These are phyloP conservation scores for Penicillium parvum DNA, from an alignment of 495 filamentous ascomycete genomes.

Conservation along the genomic window DNA sequence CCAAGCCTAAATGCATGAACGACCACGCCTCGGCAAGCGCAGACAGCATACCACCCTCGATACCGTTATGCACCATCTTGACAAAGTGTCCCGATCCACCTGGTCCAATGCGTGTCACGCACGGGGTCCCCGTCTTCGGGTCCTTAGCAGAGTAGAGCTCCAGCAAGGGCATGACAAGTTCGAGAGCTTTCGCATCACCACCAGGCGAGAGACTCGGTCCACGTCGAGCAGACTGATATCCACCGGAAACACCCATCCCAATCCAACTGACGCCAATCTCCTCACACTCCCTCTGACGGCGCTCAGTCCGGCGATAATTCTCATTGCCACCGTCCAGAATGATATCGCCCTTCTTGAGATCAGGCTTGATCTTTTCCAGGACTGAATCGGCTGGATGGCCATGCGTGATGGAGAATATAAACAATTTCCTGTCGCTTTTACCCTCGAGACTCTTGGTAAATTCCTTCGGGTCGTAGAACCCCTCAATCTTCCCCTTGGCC, in stretches of 20 bases:
- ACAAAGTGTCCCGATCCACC: slow-evolving; percentile 68
- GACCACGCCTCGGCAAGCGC: slow-evolving; percentile 61
- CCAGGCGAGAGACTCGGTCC: slow-evolving; percentile 64
- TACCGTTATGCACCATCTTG: slow-evolving; percentile 77
- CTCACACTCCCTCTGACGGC: slow-evolving; percentile 53
- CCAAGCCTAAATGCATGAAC: slow-evolving; percentile 56
- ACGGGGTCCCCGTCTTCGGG: slow-evolving; percentile 50
- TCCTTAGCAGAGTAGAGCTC: slow-evolving; percentile 59
- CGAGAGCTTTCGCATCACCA: slow-evolving; percentile 53
- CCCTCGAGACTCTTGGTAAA: slow-evolving; percentile 39
- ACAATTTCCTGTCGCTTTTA: slow-evolving; percentile 37
- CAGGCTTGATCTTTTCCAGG: slow-evolving; percentile 51
- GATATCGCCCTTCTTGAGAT: slow-evolving; percentile 59
- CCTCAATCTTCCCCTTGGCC: slow-evolving; percentile 30
- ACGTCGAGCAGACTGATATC: slow-evolving; percentile 62
- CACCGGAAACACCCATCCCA: slow-evolving; percentile 65
- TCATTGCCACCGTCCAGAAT: slow-evolving; percentile 73
- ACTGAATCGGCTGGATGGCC: slow-evolving; percentile 64
- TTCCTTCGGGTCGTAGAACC: slow-evolving; percentile 35
- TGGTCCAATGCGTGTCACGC: slow-evolving; percentile 57
- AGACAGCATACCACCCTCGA: slow-evolving; percentile 68
- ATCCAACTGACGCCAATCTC: slow-evolving; percentile 58
- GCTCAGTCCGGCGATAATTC: slow-evolving; percentile 62
- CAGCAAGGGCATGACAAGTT: slow-evolving; percentile 60
- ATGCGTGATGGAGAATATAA: slow-evolving; percentile 67